Evolutionary conservation across 805 yeast genomes (phyloP), one percentile per base, ranked within the genome.

Genomic region (Nakazawaea sp.): DNA sequence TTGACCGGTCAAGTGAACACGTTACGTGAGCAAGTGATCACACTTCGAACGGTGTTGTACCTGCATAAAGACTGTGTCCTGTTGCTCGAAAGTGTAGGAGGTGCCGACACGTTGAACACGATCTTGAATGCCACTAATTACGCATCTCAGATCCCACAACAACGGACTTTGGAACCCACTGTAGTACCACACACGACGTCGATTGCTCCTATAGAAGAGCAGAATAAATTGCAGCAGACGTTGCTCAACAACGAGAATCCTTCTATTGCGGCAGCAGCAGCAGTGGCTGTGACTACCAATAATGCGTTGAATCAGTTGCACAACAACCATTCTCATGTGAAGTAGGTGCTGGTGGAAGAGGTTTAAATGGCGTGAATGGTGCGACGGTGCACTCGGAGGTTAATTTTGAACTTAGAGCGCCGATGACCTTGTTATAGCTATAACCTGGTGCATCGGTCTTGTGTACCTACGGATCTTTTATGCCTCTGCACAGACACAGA

Each of bases 1-100:
- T 58, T 88, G 35, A 69, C 77, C 11, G 58, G 62, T 2, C 82
- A 84, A 43, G 72, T 79, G 5, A 59, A 62, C n/a, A 68, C 66
- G 24, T 57, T 84, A 38, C 62, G 79, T 26, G 81, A 78, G 33
- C 83, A 78, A 47, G 62, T 82, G 12, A 47, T 70, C 21, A 54
- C 66, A 7, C 51, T 81, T 18, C 65, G 75, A 29, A 61, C 70
- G 1, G 50, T 76, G 2, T 42, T 80, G 10, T 51, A 58, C 18
- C 60, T 67, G 8, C 83, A 78, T 46, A 71, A 67, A 43, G 75
- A 72, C 31, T 75, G 78, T 47, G 55, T 57, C 1, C 35, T 54
- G 33, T 50, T 68, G 38, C 47, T 52, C 36, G 68, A 56, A 35
- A 62, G 65, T 13, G 60, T 74, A 17, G 70, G 80, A 4, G 75